Base-by-base conservation (phyloP, 371 early-diverging fungal genomes). In the Chytridiales sp. region DNA sequence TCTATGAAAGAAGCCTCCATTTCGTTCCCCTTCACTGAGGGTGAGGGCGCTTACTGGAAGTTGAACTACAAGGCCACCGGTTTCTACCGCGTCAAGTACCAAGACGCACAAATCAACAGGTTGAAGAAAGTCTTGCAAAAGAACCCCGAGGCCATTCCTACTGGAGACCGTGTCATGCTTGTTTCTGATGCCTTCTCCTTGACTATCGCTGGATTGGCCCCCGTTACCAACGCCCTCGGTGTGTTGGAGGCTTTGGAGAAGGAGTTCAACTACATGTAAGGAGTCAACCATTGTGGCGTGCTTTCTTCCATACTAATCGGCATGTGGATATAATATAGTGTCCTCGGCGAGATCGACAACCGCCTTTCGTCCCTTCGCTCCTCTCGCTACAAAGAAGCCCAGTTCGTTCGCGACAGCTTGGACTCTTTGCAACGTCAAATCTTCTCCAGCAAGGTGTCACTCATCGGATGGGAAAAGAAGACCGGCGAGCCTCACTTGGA, bases 241-340 rank as follows among this genome's bases (percentile, higher is more conserved):
- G 64, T 90, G 35, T 66, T 91, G 13, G 60, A 73, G 21, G 66
- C 82, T 41, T 89, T 83, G 66, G 76, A 75, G 27, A 67, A 69
- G 38, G 91, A 87, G 67, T 67, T 70, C 13, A 79, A 86, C 59
- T 87, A 82, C 68, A 81, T 90, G 72, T 67, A 52, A 17, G 53
- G 49, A 17, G 19, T 8, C 31, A 21, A 15, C 41, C 4, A 30
- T 38, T 48, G 26, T 22, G 8, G 49, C 30, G n/a, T 35, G 36
- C 42, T 53, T 49, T 24, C 35, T 15, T 3, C 3, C 39, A 56
- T 22, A 29, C 55, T 31, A 44, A 36, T 35, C n/a, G 19, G 4
- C 27, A 31, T 30, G 11, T 3, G 22, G 19, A 53, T 19, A 30
- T 56, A 27, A 3, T 31, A 47, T 9, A 66, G 62, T 34, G 79